Base-by-base conservation (phyloP, 2,329 filamentous ascomycete species). In the Kalmusia sp. region DNA sequence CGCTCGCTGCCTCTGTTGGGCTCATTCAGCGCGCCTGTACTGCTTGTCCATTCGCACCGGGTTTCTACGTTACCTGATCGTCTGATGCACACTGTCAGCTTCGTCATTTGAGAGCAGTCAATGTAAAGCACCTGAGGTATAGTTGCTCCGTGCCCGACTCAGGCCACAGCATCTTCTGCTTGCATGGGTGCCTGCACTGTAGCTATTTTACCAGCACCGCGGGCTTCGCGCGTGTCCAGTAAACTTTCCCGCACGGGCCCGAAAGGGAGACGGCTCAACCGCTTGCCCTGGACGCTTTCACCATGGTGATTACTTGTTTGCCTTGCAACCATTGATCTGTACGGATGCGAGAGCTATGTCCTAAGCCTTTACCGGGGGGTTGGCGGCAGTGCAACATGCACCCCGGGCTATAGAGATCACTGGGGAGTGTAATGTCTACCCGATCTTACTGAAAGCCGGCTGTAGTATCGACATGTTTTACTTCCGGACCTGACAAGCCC, bases 91-190 rank as follows among this genome's bases (percentile, higher is more conserved):
- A 34, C 45, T 45, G 45, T 53, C 51, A 53, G 44, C 51, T 43
- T 49, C 19, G 19, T 38, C 24, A 30, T 53, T 31, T 44, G 30
- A 30, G 21, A 17, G 15, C 31, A 14, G 31, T 5, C 27, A 3
- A 3, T 6, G 4, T 31, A 17, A 22, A 40, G 3, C 25, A 12
- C 24, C 45, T 19, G 22, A 35, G 30, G 34, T 28, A 21, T 39
- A 47, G 49, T 33, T 57, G 55, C 54, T 54, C 49, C 41, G 47
- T 58, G 52, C 52, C 17, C 48, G 44, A 47, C 48, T 49, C 52
- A 58, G 30, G 4, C 22, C 37, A 50, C 39, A 22, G 30, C 45
- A 31, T 21, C 30, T 47, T 34, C 19, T 15, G 25, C 34, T 35
- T 43, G 38, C 47, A 33, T 30, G 6, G 14, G 11, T 24, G 14